phyloP scores from a whole-genome alignment of 768 basidiomycete species.

The Termitomyces heimii region DNA sequence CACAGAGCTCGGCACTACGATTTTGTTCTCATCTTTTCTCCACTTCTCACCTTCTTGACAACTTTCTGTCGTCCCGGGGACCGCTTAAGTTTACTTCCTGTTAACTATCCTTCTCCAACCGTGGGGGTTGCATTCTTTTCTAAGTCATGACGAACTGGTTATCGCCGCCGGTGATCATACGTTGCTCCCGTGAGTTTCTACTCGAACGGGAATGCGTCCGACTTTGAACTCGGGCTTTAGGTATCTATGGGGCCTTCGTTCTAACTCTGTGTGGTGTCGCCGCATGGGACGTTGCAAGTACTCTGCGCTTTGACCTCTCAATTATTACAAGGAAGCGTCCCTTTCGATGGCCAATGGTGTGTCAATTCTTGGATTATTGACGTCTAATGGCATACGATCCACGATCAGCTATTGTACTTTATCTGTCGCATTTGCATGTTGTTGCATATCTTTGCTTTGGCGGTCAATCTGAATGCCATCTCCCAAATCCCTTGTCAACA shows the following conservation, averaged over 20 bases:
- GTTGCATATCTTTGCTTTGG: slow-evolving; percentile 25
- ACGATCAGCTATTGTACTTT: slow-evolving; percentile 23
- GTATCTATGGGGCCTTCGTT: slow-evolving; percentile 24
- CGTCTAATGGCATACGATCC: not conserved
- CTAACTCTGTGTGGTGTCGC: slow-evolving; percentile 26
- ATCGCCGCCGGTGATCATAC: slow-evolving; percentile 21
- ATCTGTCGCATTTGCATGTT: slow-evolving; percentile 27
- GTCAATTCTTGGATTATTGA: not conserved
- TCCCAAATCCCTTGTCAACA: slow-evolving; percentile 25
- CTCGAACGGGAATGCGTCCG: not conserved
- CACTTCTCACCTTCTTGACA: not conserved
- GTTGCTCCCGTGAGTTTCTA: slow-evolving; percentile 20
- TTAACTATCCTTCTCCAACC: not conserved
- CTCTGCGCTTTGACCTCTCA: slow-evolving; percentile 25
- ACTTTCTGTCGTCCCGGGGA: not conserved
- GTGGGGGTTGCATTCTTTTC: not conserved
- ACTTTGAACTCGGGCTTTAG: slow-evolving; percentile 10
- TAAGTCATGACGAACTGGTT: slow-evolving; percentile 16
- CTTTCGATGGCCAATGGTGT: slow-evolving; percentile 30
- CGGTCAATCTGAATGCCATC: slow-evolving; percentile 28
- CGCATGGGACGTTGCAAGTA: slow-evolving; percentile 24
- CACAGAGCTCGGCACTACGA: not conserved
- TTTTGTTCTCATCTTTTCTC: not conserved
- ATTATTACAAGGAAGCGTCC: slow-evolving; percentile 22
- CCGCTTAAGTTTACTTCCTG: not conserved